Conservation (phyloP, 1,284 basidiomycete species). For the Trichosporon asahii region DNA sequence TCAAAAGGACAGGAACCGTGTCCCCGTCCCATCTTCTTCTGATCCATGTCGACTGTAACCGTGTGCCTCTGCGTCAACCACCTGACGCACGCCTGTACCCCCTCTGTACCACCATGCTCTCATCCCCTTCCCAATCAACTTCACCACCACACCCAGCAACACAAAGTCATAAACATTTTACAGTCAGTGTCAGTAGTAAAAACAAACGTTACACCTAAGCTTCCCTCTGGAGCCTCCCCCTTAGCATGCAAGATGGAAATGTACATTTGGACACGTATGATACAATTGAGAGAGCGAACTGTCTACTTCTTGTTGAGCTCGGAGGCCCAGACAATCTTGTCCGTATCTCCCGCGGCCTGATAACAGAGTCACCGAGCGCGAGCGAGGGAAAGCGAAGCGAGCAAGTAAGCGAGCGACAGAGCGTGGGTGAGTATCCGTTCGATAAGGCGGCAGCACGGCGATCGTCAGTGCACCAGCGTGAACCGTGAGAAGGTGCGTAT, state of each 20-base stretch:
- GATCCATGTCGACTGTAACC: not conserved
- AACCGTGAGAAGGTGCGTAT: not conserved
- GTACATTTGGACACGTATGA: slow-evolving; percentile 2
- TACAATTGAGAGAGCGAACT: not conserved
- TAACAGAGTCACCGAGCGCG: not conserved
- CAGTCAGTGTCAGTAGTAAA: not conserved
- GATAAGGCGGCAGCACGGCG: too few species aligned
- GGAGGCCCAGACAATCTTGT: slow-evolving; percentile 31
- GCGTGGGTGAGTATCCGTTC: not conserved
- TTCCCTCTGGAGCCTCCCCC: too few species aligned
- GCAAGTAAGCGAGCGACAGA: too few species aligned
- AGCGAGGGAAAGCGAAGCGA: too few species aligned
- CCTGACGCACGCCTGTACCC: not conserved
- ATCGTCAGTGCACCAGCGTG: not conserved
- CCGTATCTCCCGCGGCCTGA: slow-evolving; percentile 27
- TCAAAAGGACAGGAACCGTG: slow-evolving; percentile 37
- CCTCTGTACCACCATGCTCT: not conserved
- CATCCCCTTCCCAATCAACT: not conserved
- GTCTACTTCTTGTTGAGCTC: slow-evolving; percentile 21
- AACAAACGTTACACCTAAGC: not conserved
- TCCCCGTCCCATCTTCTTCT: slow-evolving; percentile 47
- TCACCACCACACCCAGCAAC: not conserved
- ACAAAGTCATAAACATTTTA: too few species aligned
- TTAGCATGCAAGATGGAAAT: slow-evolving; percentile 5
- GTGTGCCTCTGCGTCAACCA: not conserved